phyloP scores from a whole-genome alignment of 164 flowering plant genomes.

The Hamamelis virginiana region DNA sequence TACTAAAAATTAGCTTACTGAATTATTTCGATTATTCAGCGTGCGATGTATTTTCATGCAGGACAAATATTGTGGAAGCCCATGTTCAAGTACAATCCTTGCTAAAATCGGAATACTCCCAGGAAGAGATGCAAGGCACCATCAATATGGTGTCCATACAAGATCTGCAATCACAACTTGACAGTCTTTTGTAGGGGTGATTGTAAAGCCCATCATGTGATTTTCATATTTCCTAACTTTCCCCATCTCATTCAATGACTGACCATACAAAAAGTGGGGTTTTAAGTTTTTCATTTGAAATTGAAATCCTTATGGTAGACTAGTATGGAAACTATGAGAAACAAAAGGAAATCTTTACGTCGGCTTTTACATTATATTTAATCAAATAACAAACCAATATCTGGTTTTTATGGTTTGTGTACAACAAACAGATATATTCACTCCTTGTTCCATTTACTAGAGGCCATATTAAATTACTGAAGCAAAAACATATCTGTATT shows the following conservation, averaged over 20 bases:
- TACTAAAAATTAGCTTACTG: no score
- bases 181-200: conserved; percentile 50
- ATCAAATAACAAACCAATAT: not conserved
- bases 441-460: not conserved
- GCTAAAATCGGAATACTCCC: conserved; percentile 68
- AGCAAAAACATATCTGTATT: not conserved
- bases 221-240: not conserved
- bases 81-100: conserved; percentile 69
- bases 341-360: not conserved
- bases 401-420: not conserved
- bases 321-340: no score
- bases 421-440: not conserved
- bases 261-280: not conserved
- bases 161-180: conserved; percentile 78
- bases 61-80: conserved; percentile 94
- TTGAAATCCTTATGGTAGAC: no score
- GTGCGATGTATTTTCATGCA: conserved; percentile 24
- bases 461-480: not conserved
- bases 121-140: conserved; percentile 56
- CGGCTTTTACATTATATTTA: not conserved
- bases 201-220: not conserved
- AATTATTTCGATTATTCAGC: not conserved
- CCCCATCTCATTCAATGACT: not conserved
- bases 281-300: not conserved
- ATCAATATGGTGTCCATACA: conserved; percentile 58